Base-by-base conservation (phyloP, 192 early-diverging fungal species). In the Umbelopsis sp. region DNA sequence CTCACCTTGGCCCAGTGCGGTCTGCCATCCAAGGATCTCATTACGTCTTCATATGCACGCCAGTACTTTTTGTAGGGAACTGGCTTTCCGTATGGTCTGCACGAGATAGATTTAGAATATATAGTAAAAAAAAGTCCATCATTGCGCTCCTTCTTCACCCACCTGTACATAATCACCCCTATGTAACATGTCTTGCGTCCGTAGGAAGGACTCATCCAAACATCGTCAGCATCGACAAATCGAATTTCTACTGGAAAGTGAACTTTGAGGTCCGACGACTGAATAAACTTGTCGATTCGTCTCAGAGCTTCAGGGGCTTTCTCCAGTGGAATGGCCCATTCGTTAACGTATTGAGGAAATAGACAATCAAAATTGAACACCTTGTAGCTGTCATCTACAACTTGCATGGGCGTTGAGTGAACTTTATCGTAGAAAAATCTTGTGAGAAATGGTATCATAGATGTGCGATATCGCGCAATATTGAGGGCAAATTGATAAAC, bases 1-100 rank as follows among this genome's bases (percentile, higher is more conserved):
- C 29, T 59, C 74, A 76, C 85, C 77, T 92, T 92, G 65, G 91
- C 92, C 92, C 92, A 94, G 66, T 94, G 91, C 45, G 92, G 92
- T 20, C 91, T 77, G 0, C 92, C 92, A 8, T 71, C 75, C 22
- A 82, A 84, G 1, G 80, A 77, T 22, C 87, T 76, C 92, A 94
- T 91, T 43, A 92, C 88, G 34, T 87, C 77, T 77, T 94, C 92
- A 65, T 83, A 94, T 1, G 75, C 88, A 16, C 72, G 66, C 92
- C 91, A 92, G 67, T 90, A 91, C 21, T 87, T 83, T 59, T 87
- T 89, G 73, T 94, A 91, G 11, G 91, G 87, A 0, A 94, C 88
- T 20, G 87, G 74, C 49, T 76, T 80, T 50, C 83, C 81, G 71
- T 88, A 92, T 0, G 92, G 92, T 65, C 92, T 90, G 44, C 70